A percentile compares a stretch with the other conserved stretches of the same genome.
These are phyloP conservation scores for Diospyros kaki DNA, from an alignment of 148 eudicot species.

Conservation along the genomic window DNA sequence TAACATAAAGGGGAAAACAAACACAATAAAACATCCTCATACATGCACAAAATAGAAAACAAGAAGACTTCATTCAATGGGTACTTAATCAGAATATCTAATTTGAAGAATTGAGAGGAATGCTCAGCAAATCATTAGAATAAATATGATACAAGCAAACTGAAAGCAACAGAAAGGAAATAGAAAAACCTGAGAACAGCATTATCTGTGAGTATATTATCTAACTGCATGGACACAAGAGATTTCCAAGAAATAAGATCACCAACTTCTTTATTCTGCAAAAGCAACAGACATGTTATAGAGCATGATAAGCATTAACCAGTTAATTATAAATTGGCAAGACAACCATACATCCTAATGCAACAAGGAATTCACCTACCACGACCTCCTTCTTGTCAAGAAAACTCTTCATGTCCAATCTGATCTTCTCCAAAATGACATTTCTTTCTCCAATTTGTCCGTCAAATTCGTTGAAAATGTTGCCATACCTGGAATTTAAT, in stretches of 20 bases:
- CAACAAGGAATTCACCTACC: conserved; percentile 37
- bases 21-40: too few relatives aligned
- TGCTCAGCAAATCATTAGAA: not conserved
- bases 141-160: not conserved
- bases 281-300: not conserved
- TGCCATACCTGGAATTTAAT: conserved; percentile 67
- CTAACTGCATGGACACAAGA: conserved; percentile 54
- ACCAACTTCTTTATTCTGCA: conserved; percentile 60
- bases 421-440: conserved; percentile 53
- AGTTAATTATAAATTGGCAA: not conserved
- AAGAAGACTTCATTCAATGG: not conserved
- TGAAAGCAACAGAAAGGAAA: not conserved
- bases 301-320: not conserved
- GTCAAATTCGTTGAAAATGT: conserved; percentile 71
- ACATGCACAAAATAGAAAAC: not conserved
- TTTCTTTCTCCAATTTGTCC: conserved; percentile 61
- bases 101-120: not conserved
- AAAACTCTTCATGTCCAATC: conserved; percentile 52
- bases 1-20: too few relatives aligned
- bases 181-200: conserved; percentile 59
- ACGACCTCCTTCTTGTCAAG: conserved; percentile 57
- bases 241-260: conserved; percentile 78
- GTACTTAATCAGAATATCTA: not conserved
- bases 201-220: conserved; percentile 43
- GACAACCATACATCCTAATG: not conserved